Percentiles rank a stretch among this genome's conserved stretches.
phyloP scores from a whole-genome alignment of 108 stramenopile genomes.

The Schizochytrium sp. region DNA sequence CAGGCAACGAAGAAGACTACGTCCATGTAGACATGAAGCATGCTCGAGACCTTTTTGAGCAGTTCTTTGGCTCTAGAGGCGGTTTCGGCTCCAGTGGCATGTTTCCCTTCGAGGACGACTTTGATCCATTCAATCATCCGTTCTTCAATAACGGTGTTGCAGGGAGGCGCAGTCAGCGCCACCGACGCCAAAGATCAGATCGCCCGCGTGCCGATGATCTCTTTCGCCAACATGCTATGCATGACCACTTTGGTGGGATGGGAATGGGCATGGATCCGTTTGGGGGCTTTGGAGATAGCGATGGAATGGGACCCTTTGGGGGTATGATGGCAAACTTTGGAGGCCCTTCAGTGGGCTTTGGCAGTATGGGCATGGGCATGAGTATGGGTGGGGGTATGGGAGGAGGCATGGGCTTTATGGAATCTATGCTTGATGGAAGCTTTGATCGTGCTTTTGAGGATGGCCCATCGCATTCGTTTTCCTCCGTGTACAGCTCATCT shows the following conservation, averaged over 20 bases:
- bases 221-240: not conserved
- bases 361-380: conserved; percentile 38
- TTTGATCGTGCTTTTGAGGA: not conserved
- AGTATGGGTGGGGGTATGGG: conserved; percentile 33
- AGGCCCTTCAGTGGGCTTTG: not conserved
- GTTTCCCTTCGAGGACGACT: not conserved
- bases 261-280: not conserved
- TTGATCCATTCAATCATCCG: not conserved
- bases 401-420: not conserved
- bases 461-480: conserved; percentile 47
- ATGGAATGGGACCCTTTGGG: too few relatives aligned
- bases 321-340: too few relatives aligned
- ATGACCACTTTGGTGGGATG: not conserved
- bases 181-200: not conserved
- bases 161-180: not conserved
- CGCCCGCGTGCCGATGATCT: not conserved
- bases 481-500: conserved; percentile 15
- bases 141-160: not conserved
- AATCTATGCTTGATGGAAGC: not conserved
- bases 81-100: not conserved
- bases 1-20: not conserved
- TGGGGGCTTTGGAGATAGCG: too few relatives aligned
- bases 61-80: not conserved
- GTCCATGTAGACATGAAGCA: conserved; percentile 30
- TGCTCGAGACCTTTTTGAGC: conserved; percentile 12